Percentiles rank a stretch among this genome's conserved stretches.
phyloP scores from a whole-genome alignment of 2,329 filamentous ascomycete genomes.

The Chalaropsis thielavioides region DNA sequence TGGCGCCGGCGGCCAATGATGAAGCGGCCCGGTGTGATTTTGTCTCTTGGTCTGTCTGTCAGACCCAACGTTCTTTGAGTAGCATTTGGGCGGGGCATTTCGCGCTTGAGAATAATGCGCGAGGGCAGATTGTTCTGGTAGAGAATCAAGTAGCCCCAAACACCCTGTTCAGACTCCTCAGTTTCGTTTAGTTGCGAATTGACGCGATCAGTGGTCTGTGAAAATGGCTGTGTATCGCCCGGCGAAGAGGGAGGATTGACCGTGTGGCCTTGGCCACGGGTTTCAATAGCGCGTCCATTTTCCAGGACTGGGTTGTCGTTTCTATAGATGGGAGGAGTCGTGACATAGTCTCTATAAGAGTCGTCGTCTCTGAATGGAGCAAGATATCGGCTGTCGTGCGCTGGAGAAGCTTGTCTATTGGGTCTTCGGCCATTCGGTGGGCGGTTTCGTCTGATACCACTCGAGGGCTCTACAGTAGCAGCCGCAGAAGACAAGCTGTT shows the following conservation, averaged over 20 bases:
- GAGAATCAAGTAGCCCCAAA: slow-evolving; percentile 91
- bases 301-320: neutral
- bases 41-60: slow-evolving; percentile 28
- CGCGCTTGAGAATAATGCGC: slow-evolving; percentile 55
- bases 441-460: neutral
- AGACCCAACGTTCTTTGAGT: slow-evolving; percentile 22
- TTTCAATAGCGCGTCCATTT: neutral
- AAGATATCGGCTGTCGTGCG: neutral
- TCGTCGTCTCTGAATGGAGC: neutral
- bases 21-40: slow-evolving; percentile 19
- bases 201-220: slow-evolving; percentile 28
- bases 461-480: neutral
- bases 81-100: slow-evolving; percentile 44
- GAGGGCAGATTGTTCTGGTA: slow-evolving; percentile 53
- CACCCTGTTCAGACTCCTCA: slow-evolving; percentile 68
- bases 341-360: neutral
- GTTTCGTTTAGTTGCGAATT: slow-evolving; percentile 45
- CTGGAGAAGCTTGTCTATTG: neutral
- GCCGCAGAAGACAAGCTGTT: neutral
- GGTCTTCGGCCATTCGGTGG: neutral
- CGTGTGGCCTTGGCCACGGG: slow-evolving; percentile 7
- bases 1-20: slow-evolving; percentile 12
- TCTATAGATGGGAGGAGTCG: neutral
- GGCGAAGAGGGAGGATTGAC: slow-evolving; percentile 2
- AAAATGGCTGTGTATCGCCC: slow-evolving; percentile 14